A percentile compares a stretch with the other conserved stretches of the same genome.
Evolutionary conservation across 345 rosid species (phyloP).

Genomic region (Dimocarpus longan): DNA sequence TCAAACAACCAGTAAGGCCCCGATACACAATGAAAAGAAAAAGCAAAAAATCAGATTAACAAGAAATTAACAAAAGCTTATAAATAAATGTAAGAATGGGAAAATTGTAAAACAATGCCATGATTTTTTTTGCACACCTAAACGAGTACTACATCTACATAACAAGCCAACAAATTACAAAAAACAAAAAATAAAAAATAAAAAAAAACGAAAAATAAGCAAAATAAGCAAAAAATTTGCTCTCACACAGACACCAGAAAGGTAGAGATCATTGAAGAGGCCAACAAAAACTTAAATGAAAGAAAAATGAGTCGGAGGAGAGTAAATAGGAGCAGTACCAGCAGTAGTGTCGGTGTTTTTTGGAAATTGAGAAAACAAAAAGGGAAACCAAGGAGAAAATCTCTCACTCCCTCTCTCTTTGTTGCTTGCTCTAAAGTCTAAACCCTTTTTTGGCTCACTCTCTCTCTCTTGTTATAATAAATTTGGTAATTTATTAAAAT

Average conservation of each 20-base stretch:
- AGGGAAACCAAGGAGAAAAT: slow-evolving; percentile 8
- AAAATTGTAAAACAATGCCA: background rate
- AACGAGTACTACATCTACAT: background rate
- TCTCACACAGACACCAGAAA: slow-evolving; percentile 8
- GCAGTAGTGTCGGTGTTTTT: slow-evolving; percentile 25
- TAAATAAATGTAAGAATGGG: background rate
- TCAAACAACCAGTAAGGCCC: background rate
- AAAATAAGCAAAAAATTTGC: background rate
- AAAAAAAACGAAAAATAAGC: background rate
- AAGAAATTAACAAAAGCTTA: background rate
- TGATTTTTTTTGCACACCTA: background rate
- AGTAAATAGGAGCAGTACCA: slow-evolving; percentile 23
- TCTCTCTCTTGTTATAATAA: slow-evolving; percentile 49
- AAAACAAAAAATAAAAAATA: no score
- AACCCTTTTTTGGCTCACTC: slow-evolving; percentile 20
- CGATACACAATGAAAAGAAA: background rate
- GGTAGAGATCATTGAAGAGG: background rate
- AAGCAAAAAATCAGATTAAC: background rate
- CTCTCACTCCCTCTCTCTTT: slow-evolving; percentile 18
- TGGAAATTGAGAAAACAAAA: slow-evolving; percentile 13
- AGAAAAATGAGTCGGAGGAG: background rate
- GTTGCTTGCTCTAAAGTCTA: slow-evolving; percentile 27
- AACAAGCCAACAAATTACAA: background rate
- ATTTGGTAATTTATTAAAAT: slow-evolving; percentile 44
- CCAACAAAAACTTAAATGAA: background rate